Base-by-base conservation (phyloP, 805 yeast species). In the Isabelozyma heimii region DNA sequence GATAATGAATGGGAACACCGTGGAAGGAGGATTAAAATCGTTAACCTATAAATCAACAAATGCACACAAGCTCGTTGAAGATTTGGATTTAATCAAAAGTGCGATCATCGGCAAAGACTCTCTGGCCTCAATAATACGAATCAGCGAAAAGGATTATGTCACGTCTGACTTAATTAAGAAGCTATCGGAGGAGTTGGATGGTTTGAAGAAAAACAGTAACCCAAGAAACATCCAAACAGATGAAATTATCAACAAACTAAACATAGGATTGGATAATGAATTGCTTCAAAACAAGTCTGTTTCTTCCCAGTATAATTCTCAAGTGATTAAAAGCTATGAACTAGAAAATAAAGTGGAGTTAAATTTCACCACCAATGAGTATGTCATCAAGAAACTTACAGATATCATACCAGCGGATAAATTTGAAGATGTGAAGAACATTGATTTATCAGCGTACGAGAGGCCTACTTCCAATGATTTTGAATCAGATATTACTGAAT, bases 21-120 rank as follows among this genome's bases (percentile, higher is more conserved):
- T 58, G 15, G 75, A 72, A 51, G 76, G 75, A 4, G 79, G 79
- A 10, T 61, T 73, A 30, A 62, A 62, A 28, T 69, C 75, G 3
- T 59, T 73, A 47, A 72, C 77, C 2, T 73, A 69, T 57, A 73
- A 73, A 51, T 65, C 77, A 4, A 63, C 72, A 15, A 66, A 61
- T 26, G 70, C 71, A 45, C 67, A 67, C 39, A 60, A 62, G 44
- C 65, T 65, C 38, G 69, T 69, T 17, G 77, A 73, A 43, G 67
- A 64, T 44, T 52, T 61, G 40, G 73, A 70, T 47, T 57, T 65
- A 56, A 63, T 71, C 53, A 59, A 68, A 26, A 54, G 60, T 24
- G 58, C 62, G 1, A 48, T 73, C 7, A 57, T 68, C 33, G 46
- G 49, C 13, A 43, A 52, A 10, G 37, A 35, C 2, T 50, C 49